Evolutionary conservation across 768 basidiomycete species (phyloP), one percentile per base, ranked within the genome.

Genomic region (Tricholoma sp.): DNA sequence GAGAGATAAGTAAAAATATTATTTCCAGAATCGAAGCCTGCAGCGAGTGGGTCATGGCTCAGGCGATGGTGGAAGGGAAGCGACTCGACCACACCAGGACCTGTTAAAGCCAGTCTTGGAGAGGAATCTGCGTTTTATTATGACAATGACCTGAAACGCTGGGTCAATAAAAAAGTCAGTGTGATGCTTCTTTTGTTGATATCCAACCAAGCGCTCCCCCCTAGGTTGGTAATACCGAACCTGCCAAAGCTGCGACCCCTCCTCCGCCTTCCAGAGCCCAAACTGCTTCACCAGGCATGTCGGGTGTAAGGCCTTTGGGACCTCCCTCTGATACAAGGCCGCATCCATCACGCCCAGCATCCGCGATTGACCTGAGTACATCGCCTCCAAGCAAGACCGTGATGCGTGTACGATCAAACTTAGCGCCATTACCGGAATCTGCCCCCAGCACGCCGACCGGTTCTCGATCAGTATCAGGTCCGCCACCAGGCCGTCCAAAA

Each of bases 71-170:
- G 90, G 85, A 89, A 81, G 64, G 83, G 85, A 51, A 73, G 78
- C 16, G 85, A 87, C 14, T 63, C 78, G 4, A 62, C 64, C 39
- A 45, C 41, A 5, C 76, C 84, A 8, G 91, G 80, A 8, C 94
- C 96, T 2, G 74, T 96, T 56, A 90, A 86, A 67, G 97, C 96
- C 18, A 98, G 88, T 63, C 82, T 99, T 22, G 97, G 97, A 7
- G 93, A 98, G 63, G 85, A 94, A 67, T 93, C 71, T 18, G 77
- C 85, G 24, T 96, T 98, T 75, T 89, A 92, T 66, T 99, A 91
- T 68, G 97, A 99, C 67, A 86, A 89, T 64, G 94, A 97, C n/a
- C 80, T 88, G 58, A 94, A 95, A 69, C 83, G 89, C 60, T 99
- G 97, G 97, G 86, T 99, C 24, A 94, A 97, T 70, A 95, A 89